Evolutionary conservation across 2,329 filamentous ascomycete species (phyloP), one percentile per base, ranked within the genome.

Genomic region (Clonostachys sp.): DNA sequence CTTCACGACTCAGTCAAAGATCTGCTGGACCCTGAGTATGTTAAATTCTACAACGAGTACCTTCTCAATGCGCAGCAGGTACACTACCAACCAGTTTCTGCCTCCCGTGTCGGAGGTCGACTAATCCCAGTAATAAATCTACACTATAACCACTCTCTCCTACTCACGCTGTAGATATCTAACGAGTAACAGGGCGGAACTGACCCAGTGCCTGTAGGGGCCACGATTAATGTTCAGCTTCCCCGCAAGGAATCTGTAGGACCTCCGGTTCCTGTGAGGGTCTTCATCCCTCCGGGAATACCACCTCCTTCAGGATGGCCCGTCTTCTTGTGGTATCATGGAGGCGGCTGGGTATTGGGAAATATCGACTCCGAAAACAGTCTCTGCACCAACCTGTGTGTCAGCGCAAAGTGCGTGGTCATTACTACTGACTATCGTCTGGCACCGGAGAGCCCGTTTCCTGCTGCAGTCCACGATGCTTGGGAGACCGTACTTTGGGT

Each of bases 291-390:
- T 0, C 56, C 60, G 6, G 73, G 73, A 0, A 51, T 63, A 6
- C 63, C 49, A 12, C 76, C 77, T 0, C 59, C 55, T 1, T 55
- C 52, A 1, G 78, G 79, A 30, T 82, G 78, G 78, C 78, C 79
- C 3, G 36, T 39, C 68, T 75, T 9, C 71, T 76, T 82, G 3
- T 83, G 79, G 57, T 78, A 72, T 53, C 80, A 83, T 53, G 79
- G 79, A 6, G 79, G 78, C 2, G 79, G 78, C 5, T 83, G 77
- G 77, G 78, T 81, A 5, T 53, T 81, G 8, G 36, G 34, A 78
- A 78, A 74, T 42, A 78, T 81, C 41, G 68, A 78, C 50, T 80
- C 77, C 0, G 79, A 83, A 61, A 81, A 82, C 52, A 68, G 71
- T n/a, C 14, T 39, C 17, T n/a, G 14, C 36, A 39, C 14, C 17